These are phyloP conservation scores for Hypoxylon sp. DNA, from an alignment of 2,329 filamentous ascomycete species.

Conservation along the genomic window DNA sequence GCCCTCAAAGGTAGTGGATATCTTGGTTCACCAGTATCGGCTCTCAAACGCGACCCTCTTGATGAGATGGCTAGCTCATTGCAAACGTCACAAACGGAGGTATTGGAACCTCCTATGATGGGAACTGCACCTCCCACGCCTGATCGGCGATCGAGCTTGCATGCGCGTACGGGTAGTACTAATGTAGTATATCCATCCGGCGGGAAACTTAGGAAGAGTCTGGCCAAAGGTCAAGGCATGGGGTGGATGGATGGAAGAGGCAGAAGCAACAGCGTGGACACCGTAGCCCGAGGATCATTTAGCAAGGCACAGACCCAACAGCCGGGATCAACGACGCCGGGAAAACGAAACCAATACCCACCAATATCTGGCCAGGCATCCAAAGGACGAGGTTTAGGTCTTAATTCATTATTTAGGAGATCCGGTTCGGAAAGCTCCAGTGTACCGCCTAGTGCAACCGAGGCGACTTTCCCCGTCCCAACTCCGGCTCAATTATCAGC, in stretches of 20 bases:
- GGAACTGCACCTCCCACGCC: constrained; percentile 64
- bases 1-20: constrained; percentile 56
- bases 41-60: constrained; percentile 61
- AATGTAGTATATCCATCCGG: constrained; percentile 38
- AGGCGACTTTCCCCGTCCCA: constrained; percentile 45
- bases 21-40: constrained; percentile 52
- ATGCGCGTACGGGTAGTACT: constrained; percentile 61
- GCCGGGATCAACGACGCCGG: constrained; percentile 52
- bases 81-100: constrained; percentile 57
- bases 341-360: constrained; percentile 62
- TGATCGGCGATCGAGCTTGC: constrained; percentile 68
- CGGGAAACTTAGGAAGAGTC: constrained; percentile 47
- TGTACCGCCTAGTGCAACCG: constrained; percentile 39
- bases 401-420: constrained; percentile 68
- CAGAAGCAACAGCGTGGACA: constrained; percentile 54
- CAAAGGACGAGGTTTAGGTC: constrained; percentile 59
- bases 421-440: constrained; percentile 60
- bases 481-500: constrained; percentile 41
- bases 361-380: constrained; percentile 63
- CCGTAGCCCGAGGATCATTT: constrained; percentile 42
- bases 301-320: constrained; percentile 32
- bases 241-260: constrained; percentile 40
- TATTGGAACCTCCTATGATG: constrained; percentile 52
- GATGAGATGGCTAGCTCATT: constrained; percentile 63
- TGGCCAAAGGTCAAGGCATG: constrained; percentile 38